Evolutionary conservation across 257 asterid species (phyloP).

Genomic region (Solanum virginianum): DNA sequence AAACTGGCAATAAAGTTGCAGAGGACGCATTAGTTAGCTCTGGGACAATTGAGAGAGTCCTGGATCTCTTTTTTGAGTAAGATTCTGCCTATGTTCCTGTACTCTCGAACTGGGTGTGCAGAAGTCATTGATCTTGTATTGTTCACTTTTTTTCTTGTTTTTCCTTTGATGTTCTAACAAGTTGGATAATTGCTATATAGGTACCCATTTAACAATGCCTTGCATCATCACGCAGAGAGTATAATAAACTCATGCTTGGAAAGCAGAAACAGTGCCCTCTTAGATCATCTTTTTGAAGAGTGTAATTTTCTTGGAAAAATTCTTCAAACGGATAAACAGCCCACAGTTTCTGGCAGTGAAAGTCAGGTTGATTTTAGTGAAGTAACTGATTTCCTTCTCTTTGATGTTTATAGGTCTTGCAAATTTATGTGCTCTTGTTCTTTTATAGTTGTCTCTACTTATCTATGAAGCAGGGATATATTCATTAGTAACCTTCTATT

Average conservation of each 20-base stretch:
- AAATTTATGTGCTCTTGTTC: neutral
- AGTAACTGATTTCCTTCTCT: neutral
- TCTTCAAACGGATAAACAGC: conserved; percentile 58
- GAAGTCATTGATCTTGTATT: neutral
- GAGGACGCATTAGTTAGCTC: conserved; percentile 69
- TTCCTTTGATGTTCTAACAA: neutral
- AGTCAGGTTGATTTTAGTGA: conserved; percentile 32
- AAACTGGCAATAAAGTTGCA: conserved; percentile 77
- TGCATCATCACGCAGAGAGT: conserved; percentile 95
- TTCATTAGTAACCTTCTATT: neutral
- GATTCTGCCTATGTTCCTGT: conserved; percentile 6
- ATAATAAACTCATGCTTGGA: conserved; percentile 79
- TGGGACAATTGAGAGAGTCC: conserved; percentile 65
- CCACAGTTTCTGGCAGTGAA: conserved; percentile 37
- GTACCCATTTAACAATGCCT: conserved; percentile 86
- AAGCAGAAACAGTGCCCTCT: conserved; percentile 44
- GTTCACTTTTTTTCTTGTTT: neutral
- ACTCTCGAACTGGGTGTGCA: neutral
- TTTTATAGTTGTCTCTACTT: neutral
- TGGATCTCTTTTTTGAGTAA: conserved; percentile 92
- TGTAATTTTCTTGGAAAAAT: conserved; percentile 61
- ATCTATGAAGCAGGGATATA: neutral
- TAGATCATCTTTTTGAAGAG: conserved; percentile 63
- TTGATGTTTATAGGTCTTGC: neutral
- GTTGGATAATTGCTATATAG: conserved; percentile 20